Base-by-base conservation (phyloP, 2,329 filamentous ascomycete species). In the Geoglossum cookeanum region DNA sequence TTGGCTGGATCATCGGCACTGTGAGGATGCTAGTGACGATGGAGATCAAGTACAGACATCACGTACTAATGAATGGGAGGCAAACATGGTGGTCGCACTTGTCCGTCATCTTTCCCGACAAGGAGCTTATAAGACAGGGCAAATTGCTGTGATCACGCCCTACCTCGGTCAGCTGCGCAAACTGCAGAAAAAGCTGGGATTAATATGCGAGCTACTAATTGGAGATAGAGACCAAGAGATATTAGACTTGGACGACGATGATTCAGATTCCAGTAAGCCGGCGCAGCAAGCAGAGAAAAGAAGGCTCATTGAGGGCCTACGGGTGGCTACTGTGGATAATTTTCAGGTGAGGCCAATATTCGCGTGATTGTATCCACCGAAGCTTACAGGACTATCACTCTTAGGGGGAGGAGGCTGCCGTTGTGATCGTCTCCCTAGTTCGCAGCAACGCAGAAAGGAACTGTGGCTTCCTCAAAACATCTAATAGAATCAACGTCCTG, bases 321-420 rank as follows among this genome's bases (percentile, higher is more conserved):
- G 78, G 3, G 66, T 83, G 0, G 81, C 83, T 0, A 87, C 82
- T 0, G 76, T 87, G 0, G 83, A 87, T 65, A 89, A 88, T 61
- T 89, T 22, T 22, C 22, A 22, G 22, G 22, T 22, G 22, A 29
- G 27, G 35, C 35, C 7, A 47, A 4, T 8, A 39, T 17, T 13
- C 30, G 33, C 8, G 15, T 22, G 5, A 5, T 1, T 0, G 27
- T 7, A 42, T 39, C 47, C 13, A 56, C 39, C 13, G 52, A n/a
- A 27, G n/a, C 8, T 6, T 37, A 9, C n/a, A 53, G 49, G 22
- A 22, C 22, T 22, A 53, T 17, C 35, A 53, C 33, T 48, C 45
- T 17, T 84, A 90, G 62, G 85, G 85, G 0, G 84, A 90, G 64
- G 84, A 90, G 63, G 81, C 80, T 1, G 82, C 85, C 55, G 70